Base-by-base conservation (phyloP, 2,329 filamentous ascomycete genomes). In the Rhinocladiella mackenziei region DNA sequence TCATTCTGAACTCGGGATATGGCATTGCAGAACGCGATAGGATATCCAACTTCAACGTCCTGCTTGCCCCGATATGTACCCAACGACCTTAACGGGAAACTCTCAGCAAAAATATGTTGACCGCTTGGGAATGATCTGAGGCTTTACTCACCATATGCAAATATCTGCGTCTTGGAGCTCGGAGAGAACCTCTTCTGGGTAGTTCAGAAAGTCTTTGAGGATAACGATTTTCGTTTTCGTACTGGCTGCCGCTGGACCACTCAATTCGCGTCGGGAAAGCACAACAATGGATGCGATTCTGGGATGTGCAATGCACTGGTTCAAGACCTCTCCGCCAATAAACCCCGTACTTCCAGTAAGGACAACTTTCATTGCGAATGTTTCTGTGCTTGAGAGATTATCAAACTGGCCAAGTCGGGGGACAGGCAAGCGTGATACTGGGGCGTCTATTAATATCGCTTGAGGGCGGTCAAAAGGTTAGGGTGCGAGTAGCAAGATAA, bases 361-460 rank as follows among this genome's bases (percentile, higher is more conserved):
- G 46, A 83, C 72, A 55, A 81, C 65, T 58, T 81, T 80, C 77
- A 81, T 80, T 8, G n/a, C n/a, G n/a, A n/a, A n/a, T n/a, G n/a
- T n/a, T n/a, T n/a, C n/a, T n/a, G n/a, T n/a, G n/a, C n/a, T n/a
- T n/a, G n/a, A n/a, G n/a, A n/a, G n/a, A n/a, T n/a, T n/a, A n/a
- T n/a, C n/a, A n/a, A n/a, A n/a, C n/a, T n/a, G n/a, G n/a, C n/a
- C n/a, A n/a, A n/a, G n/a, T n/a, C n/a, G n/a, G n/a, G n/a, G n/a
- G n/a, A n/a, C n/a, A n/a, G n/a, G n/a, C n/a, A n/a, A n/a, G n/a
- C n/a, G n/a, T n/a, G n/a, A n/a, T n/a, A n/a, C n/a, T n/a, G n/a
- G n/a, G n/a, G n/a, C n/a, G n/a, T n/a, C n/a, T n/a, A n/a, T n/a
- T n/a, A n/a, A n/a, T n/a, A n/a, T n/a, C n/a, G n/a, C n/a, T n/a